These are phyloP conservation scores for Nicotiana attenuata DNA, from an alignment of 257 asterid genomes.

Conservation along the genomic window DNA sequence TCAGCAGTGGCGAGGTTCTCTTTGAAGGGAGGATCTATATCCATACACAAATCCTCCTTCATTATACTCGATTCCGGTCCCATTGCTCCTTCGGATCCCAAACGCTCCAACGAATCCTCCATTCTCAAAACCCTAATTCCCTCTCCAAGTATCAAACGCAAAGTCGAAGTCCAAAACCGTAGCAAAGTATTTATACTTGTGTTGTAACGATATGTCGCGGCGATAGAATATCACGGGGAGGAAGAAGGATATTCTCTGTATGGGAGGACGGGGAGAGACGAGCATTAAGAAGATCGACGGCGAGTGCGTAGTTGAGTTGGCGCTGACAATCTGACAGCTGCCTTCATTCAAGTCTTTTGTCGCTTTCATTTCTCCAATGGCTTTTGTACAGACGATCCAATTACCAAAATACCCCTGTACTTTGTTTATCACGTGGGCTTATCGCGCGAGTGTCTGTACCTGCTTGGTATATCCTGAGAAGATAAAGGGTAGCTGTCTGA, in stretches of 20 bases:
- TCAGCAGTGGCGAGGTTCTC: constrained; percentile 71
- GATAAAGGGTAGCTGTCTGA: neutral
- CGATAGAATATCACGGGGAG: neutral
- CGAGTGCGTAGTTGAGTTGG: neutral
- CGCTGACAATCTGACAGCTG: neutral
- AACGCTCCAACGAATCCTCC: constrained; percentile 2
- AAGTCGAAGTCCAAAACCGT: neutral
- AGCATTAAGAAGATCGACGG: constrained; percentile 1
- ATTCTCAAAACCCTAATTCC: neutral
- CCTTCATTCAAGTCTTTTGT: neutral
- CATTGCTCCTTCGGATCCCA: constrained; percentile 40
- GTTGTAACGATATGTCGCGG: neutral
- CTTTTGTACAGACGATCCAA: neutral
- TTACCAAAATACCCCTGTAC: neutral
- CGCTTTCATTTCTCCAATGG: neutral
- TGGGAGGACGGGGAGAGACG: neutral
- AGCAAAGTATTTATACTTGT: neutral
- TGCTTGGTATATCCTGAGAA: neutral
- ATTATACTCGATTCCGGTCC: constrained; percentile 75
- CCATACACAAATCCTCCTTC: constrained; percentile 86
- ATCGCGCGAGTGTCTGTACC: neutral
- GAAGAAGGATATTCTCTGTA: neutral
- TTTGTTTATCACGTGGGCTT: neutral
- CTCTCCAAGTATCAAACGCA: neutral
- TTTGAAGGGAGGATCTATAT: constrained; percentile 78